Percentiles rank a stretch among this genome's conserved stretches.
These are phyloP conservation scores for Penicillium sp. DNA, from an alignment of 2,329 filamentous ascomycete genomes.

Conservation along the genomic window DNA sequence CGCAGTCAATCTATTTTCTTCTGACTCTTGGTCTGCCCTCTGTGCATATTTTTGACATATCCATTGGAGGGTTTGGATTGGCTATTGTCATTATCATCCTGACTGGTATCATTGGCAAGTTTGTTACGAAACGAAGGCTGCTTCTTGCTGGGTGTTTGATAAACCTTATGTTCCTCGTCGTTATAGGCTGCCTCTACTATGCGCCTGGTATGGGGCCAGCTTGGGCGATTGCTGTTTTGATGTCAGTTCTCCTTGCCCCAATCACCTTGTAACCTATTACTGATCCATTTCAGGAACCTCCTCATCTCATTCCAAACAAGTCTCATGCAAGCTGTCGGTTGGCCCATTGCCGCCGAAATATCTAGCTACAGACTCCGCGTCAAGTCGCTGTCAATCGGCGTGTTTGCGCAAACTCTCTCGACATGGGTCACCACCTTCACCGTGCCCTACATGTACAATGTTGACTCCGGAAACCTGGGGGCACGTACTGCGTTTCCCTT, in stretches of 20 bases:
- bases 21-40: conserved; percentile 23
- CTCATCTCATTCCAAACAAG: conserved; percentile 12
- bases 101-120: conserved; percentile 6
- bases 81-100: conserved; percentile 20
- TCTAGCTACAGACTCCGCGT: conserved; percentile 7
- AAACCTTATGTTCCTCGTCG: conserved; percentile 20
- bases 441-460: conserved; percentile 9
- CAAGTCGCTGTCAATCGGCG: conserved; percentile 5
- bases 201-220: conserved; percentile 14
- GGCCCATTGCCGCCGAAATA: conserved; percentile 12
- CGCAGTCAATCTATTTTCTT: conserved; percentile 28
- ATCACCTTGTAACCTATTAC: background rate
- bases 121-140: conserved; percentile 8
- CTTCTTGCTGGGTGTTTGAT: conserved; percentile 7
- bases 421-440: conserved; percentile 7
- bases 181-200: conserved; percentile 21
- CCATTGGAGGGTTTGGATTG: conserved; percentile 24
- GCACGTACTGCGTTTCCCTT: conserved; percentile 9
- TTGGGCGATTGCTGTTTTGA: conserved; percentile 24
- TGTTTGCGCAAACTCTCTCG: conserved; percentile 8
- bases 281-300: background rate
- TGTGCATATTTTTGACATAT: conserved; percentile 23
- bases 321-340: conserved; percentile 11
- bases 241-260: conserved; percentile 11
- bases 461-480: conserved; percentile 4